These are phyloP conservation scores for Solanum megistacrolobum DNA, from an alignment of 257 asterid genomes.

Conservation along the genomic window DNA sequence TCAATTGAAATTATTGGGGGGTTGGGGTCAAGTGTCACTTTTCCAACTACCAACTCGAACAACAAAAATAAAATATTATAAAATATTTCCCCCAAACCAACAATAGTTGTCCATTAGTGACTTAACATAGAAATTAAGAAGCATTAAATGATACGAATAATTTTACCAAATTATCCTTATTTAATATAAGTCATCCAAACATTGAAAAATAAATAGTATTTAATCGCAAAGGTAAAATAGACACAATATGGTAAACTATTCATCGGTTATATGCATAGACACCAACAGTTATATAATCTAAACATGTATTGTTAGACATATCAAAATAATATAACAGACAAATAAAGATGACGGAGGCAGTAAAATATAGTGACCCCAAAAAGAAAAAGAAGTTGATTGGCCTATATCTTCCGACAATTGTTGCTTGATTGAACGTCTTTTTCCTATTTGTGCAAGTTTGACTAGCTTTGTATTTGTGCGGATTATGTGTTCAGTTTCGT, in stretches of 20 bases:
- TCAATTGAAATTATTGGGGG: not conserved
- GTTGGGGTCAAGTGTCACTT: not conserved
- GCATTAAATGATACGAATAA: no score
- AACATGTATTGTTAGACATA: no score
- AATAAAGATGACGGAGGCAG: not conserved
- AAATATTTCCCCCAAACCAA: no score
- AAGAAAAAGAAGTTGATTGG: not conserved
- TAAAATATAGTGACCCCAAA: not conserved
- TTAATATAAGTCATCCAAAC: no score
- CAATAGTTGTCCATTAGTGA: not conserved
- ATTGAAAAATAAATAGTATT: not conserved
- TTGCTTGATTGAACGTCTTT: not conserved
- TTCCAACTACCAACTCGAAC: not conserved
- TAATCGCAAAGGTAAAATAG: no score
- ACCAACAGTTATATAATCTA: no score
- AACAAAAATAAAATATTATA: not conserved
- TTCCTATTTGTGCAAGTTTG: not conserved
- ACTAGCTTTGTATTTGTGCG: not conserved
- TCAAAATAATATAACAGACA: no score
- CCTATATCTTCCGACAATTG: not conserved
- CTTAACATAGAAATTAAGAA: not conserved
- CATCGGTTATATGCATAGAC: no score
- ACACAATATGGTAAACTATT: no score
- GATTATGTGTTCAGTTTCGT: conserved; percentile 2
- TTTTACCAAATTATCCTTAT: not conserved